Evolutionary conservation across 108 stramenopile genomes (phyloP), one percentile per base, ranked within the genome.

Genomic region (Poteriospumella lacustris): DNA sequence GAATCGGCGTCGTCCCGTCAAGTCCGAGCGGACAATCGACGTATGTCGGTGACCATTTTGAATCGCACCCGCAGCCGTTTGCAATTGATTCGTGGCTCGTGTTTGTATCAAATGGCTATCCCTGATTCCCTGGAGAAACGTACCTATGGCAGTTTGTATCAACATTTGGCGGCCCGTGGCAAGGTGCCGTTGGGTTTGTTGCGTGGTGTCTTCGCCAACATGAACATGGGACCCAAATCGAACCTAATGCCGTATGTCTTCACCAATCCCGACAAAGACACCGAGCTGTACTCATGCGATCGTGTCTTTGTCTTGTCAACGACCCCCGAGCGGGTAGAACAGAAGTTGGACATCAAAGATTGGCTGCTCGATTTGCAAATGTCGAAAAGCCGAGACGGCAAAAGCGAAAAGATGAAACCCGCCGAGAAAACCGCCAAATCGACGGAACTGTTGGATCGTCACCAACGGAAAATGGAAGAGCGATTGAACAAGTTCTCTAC

Each of bases 281-380:
- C 70, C 9, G 70, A 73, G 33, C 41, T 73, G 9, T 73, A 33
- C 31, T 15, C 70, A 3, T 73, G 70, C 42, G 70, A 73, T 24
- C 12, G 70, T 5, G 42, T 73, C 15, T 73, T 73, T 38, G 70
- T 73, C 31, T 24, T 73, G 9, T 73, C 70, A 9, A 26, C 15
- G 60, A 12, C 9, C 33, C 60, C 60, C 15, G 3, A 15, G 19
- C 47, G 15, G n/a, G n/a, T n/a, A n/a, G n/a, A n/a, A n/a, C n/a
- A n/a, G n/a, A n/a, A n/a, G n/a, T n/a, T n/a, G n/a, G n/a, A n/a
- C n/a, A n/a, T n/a, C n/a, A n/a, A n/a, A n/a, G n/a, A n/a, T n/a
- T n/a, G n/a, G n/a, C n/a, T n/a, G n/a, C n/a, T n/a, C n/a, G n/a
- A n/a, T n/a, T n/a, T n/a, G n/a, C n/a, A n/a, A n/a, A n/a, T n/a